These are phyloP conservation scores for Suillus weaverae DNA, from an alignment of 768 basidiomycete species.

Conservation along the genomic window DNA sequence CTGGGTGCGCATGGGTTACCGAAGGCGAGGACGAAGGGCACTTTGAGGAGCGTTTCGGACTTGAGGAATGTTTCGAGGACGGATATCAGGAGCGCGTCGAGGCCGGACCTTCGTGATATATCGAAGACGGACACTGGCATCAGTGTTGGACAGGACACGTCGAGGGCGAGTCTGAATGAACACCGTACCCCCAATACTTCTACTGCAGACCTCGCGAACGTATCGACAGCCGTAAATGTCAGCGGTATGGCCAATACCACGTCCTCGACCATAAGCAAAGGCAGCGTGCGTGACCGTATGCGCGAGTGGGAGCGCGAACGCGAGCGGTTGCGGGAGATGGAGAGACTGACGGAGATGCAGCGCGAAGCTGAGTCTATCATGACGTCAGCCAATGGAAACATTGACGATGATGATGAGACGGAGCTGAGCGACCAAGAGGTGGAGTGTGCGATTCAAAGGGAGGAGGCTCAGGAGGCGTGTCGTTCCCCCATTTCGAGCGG, in stretches of 20 bases:
- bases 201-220: conserved; percentile 18
- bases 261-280: conserved; percentile 19
- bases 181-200: conserved; percentile 14
- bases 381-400: conserved; percentile 34
- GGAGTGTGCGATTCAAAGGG: conserved; percentile 29
- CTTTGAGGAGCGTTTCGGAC: conserved; percentile 42
- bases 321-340: conserved; percentile 69
- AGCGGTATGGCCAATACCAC: conserved; percentile 3
- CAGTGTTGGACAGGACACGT: neutral
- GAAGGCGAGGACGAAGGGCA: conserved; percentile 26
- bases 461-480: conserved; percentile 19
- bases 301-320: conserved; percentile 77
- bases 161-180: conserved; percentile 19
- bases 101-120: neutral
- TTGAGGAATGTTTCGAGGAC: conserved; percentile 9
- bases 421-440: conserved; percentile 25
- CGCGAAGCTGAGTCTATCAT: conserved; percentile 35
- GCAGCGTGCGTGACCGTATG: conserved; percentile 57
- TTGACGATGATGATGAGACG: conserved; percentile 34
- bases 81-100: conserved; percentile 15
- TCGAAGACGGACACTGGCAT: neutral
- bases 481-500: conserved; percentile 10
- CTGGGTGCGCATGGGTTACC: conserved; percentile 27
- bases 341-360: conserved; percentile 56
- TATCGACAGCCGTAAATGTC: conserved; percentile 10